Evolutionary conservation across 2,329 filamentous ascomycete genomes (phyloP).

Genomic region (Nakataea oryzae): DNA sequence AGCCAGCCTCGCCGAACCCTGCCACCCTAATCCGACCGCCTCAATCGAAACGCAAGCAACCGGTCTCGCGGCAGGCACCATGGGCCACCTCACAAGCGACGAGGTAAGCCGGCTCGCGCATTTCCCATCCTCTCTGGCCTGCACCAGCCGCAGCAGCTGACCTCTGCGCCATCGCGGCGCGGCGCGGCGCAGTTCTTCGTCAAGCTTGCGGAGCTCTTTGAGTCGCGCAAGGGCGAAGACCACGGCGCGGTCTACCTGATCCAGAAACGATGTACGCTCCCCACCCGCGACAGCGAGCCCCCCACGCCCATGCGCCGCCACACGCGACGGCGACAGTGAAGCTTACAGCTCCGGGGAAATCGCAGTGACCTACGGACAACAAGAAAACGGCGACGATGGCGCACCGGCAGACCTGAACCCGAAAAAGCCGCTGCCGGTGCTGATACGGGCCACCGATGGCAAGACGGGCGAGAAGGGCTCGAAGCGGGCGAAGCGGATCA

Average conservation of each 20-base stretch:
- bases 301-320: not conserved
- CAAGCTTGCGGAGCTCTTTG: constrained; percentile 57
- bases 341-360: not conserved
- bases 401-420: constrained; percentile 51
- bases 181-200: constrained; percentile 54
- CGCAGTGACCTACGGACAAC: constrained; percentile 6
- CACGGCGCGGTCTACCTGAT: constrained; percentile 66
- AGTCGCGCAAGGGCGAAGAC: constrained; percentile 53
- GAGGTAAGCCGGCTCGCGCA: constrained; percentile 17
- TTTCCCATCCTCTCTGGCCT: not conserved
- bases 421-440: constrained; percentile 53
- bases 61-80: constrained; percentile 6
- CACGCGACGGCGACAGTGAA: not conserved
- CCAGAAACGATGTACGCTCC: constrained; percentile 60
- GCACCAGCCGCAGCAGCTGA: not conserved
- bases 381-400: constrained; percentile 21
- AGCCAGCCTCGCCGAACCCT: not conserved
- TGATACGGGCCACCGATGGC: constrained; percentile 79
- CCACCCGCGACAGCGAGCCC: not conserved
- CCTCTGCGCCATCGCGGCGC: not conserved
- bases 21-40: not conserved
- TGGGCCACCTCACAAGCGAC: constrained; percentile 26
- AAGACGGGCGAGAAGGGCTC: constrained; percentile 48
- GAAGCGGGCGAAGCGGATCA: constrained; percentile 50
- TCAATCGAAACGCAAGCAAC: not conserved